Evolutionary conservation across 2,329 filamentous ascomycete genomes (phyloP).

Genomic region (Pseudogymnoascus pannorum): DNA sequence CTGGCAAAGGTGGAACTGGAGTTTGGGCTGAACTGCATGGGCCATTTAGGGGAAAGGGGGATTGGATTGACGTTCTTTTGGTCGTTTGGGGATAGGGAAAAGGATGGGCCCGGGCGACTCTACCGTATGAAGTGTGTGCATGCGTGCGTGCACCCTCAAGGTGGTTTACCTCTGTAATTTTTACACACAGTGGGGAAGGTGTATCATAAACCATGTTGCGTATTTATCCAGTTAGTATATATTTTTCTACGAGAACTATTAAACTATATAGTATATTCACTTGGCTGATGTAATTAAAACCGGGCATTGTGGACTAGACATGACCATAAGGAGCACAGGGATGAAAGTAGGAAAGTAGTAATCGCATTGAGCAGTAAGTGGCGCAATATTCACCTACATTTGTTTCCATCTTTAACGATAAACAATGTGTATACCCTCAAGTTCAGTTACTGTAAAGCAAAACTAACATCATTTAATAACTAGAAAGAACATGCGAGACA

Average conservation of each 20-base stretch:
- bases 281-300: neutral
- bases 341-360: no score
- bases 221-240: neutral
- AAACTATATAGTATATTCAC: neutral
- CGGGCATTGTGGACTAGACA: neutral
- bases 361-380: neutral
- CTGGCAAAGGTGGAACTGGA: neutral
- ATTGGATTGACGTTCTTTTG: neutral
- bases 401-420: neutral
- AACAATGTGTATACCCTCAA: neutral
- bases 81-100: neutral
- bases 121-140: slow-evolving; percentile 2
- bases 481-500: neutral
- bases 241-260: neutral
- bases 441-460: neutral
- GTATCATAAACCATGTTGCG: slow-evolving; percentile 6
- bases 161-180: neutral
- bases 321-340: no score
- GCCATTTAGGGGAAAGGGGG: neutral
- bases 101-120: neutral
- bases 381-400: neutral
- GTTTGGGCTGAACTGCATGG: neutral
- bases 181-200: neutral
- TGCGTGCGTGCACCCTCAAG: neutral
- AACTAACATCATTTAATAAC: neutral